Conservation (phyloP, 495 filamentous ascomycete species). For the Xylaria acuta region DNA sequence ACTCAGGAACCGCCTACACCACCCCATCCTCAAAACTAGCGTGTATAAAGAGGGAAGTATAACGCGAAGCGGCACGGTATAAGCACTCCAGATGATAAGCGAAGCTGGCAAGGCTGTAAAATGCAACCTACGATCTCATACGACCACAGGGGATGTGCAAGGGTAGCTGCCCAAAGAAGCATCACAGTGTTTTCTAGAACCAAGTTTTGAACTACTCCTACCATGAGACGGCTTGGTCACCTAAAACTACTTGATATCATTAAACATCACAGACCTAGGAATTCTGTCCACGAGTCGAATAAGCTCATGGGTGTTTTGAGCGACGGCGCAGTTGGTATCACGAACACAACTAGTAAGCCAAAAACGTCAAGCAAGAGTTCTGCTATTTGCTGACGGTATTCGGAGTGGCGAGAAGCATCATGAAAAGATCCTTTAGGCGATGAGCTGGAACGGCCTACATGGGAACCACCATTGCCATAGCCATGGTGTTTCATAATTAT, state of each 20-base stretch:
- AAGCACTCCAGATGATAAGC: not conserved
- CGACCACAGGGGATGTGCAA: slow-evolving; percentile 4
- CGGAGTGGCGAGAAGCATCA: not conserved
- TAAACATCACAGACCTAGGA: not conserved
- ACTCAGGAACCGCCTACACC: not conserved
- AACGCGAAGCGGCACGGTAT: slow-evolving; percentile 1
- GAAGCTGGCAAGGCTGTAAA: slow-evolving; percentile 14
- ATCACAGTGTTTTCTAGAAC: not conserved
- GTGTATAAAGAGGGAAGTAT: not conserved
- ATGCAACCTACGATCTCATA: slow-evolving; percentile 8
- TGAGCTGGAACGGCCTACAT: not conserved
- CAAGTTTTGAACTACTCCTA: not conserved
- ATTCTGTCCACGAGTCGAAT: not conserved
- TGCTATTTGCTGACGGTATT: slow-evolving; percentile 4
- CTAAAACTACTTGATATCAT: not conserved
- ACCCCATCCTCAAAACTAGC: not conserved
- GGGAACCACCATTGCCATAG: not conserved
- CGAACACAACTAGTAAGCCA: slow-evolving; percentile 1
- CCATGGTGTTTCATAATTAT: not conserved
- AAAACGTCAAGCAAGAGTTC: not conserved
- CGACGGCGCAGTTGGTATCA: not conserved
- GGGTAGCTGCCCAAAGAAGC: not conserved
- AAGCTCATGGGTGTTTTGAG: not conserved
- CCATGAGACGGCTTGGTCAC: not conserved
- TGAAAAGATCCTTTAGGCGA: not conserved